These are phyloP conservation scores for Metarhizium humberi DNA, from an alignment of 2,329 filamentous ascomycete species.

Conservation along the genomic window DNA sequence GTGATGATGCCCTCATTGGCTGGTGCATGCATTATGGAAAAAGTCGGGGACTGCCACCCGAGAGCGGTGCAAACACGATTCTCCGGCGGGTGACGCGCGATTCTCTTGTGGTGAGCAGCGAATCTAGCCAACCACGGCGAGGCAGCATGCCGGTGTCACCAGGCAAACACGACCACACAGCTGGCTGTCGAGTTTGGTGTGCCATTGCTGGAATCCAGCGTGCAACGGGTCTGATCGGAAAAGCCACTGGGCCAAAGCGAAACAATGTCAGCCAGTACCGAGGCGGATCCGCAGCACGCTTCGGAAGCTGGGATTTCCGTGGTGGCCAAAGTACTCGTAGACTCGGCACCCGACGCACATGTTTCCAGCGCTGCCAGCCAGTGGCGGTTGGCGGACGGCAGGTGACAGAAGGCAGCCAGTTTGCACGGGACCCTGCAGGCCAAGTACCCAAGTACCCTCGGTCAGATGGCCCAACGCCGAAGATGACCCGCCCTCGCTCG, in stretches of 20 bases:
- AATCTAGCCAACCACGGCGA: not conserved
- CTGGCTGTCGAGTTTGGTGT: not conserved
- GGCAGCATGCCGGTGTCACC: not conserved
- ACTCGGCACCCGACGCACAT: not conserved
- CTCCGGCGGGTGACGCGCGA: not conserved
- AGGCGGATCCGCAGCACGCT: slow-evolving; percentile 2
- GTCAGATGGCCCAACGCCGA: not conserved
- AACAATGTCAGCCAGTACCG: not conserved
- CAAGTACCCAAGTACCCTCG: not conserved
- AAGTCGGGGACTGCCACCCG: not conserved
- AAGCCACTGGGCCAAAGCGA: not conserved
- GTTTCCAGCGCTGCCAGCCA: too few relatives aligned
- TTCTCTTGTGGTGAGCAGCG: not conserved
- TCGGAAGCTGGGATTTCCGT: not conserved
- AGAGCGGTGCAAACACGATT: not conserved
- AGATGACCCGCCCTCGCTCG: not conserved
- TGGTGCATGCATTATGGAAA: not conserved
- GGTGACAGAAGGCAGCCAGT: too few relatives aligned
- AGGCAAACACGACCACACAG: not conserved
- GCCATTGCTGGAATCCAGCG: not conserved
- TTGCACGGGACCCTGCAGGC: not conserved
- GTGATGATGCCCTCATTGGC: not conserved
- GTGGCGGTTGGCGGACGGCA: too few relatives aligned
- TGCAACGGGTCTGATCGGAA: not conserved
- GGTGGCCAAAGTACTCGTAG: too few relatives aligned